Base-by-base conservation (phyloP, 108 stramenopile genomes). In the Aureococcus anophagefferens region DNA sequence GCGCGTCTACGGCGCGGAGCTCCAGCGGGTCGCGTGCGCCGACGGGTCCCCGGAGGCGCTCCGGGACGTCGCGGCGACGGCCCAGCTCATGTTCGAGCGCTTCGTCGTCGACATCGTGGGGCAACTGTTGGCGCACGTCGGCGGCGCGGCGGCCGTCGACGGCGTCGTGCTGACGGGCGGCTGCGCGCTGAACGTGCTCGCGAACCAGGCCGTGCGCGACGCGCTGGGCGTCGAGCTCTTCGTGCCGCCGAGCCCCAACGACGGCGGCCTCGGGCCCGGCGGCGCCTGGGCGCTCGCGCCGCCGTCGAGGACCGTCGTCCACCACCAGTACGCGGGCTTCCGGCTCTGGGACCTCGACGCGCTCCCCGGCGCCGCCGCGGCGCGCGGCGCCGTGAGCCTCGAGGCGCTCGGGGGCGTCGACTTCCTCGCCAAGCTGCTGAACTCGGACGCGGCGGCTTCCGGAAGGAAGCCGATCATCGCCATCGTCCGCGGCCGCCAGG, bases 161-260 rank as follows among this genome's bases (percentile, higher is more conserved):
- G 66, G 66, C 33, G 32, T 67, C 35, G 66, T 35, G 13, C 4
- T 67, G 35, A 28, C 35, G 7, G 66, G 66, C 36, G 66, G 66
- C 36, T 67, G 66, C 35, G 66, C 25, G 15, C 66, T 67, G 17
- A 67, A 67, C 35, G 66, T 67, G 66, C 66, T 36, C 0, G 36
- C 35, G 35, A 67, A 67, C 35, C 30, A 29, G n/a, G 14, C 33
- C 31, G n/a, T 67, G 3, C 21, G 5, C 31, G 36, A 25, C 35
- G 35, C 35, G 13, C 36, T 67, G 21, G 35, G 35, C 15, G 25
- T n/a, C 0, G 31, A 7, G 16, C 33, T 67, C 28, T 32, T 35
- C 66, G 36, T 67, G 28, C 36, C 66, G 7, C 35, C 66, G 34
- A 33, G 33, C 3, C 66, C 66, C 7, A 32, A 32, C 35, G 66